phyloP scores from a whole-genome alignment of 352 stramenopile genomes.

The Phytophthora palmivora region DNA sequence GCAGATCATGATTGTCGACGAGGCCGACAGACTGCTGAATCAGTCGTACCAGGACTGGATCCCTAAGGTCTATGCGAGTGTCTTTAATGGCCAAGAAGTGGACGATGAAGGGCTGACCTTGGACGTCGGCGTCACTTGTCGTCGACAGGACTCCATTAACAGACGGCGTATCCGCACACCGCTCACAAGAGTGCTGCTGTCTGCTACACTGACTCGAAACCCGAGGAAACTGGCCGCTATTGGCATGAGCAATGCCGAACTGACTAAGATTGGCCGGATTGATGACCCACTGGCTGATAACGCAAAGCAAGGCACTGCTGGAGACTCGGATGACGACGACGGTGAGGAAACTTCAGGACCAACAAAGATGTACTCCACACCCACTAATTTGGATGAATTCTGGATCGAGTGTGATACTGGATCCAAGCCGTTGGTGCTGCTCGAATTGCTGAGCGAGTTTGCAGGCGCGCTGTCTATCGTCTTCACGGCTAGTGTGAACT shows the following conservation, averaged over 20 bases:
- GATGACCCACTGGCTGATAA: conserved; percentile 75
- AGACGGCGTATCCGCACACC: conserved; percentile 79
- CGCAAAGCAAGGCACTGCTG: conserved; percentile 54
- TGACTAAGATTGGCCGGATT: conserved; percentile 88
- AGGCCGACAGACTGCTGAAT: conserved; percentile 97
- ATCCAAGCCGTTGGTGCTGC: conserved; percentile 95
- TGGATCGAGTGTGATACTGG: conserved; percentile 94
- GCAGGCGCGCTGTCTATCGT: conserved; percentile 89
- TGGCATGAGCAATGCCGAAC: conserved; percentile 94
- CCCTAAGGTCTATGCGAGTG: conserved; percentile 88
- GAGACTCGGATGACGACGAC: conserved; percentile 39
- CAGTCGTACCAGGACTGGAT: conserved; percentile 99
- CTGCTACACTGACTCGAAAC: conserved; percentile 98
- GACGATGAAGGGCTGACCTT: conserved; percentile 36
- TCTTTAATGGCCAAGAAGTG: conserved; percentile 74
- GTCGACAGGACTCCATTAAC: conserved; percentile 83
- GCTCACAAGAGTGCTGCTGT: conserved; percentile 96
- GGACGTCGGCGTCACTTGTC: conserved; percentile 58
- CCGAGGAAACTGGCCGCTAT: conserved; percentile 96
- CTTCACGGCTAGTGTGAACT: conserved; percentile 97
- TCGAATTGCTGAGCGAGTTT: conserved; percentile 92
- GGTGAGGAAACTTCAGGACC: conserved; percentile 20
- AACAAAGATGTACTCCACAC: conserved; percentile 81
- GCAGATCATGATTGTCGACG: conserved; percentile 97
- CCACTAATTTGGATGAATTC: conserved; percentile 83